Evolutionary conservation across 805 yeast genomes (phyloP).

Genomic region (Candida jianshihensis): DNA sequence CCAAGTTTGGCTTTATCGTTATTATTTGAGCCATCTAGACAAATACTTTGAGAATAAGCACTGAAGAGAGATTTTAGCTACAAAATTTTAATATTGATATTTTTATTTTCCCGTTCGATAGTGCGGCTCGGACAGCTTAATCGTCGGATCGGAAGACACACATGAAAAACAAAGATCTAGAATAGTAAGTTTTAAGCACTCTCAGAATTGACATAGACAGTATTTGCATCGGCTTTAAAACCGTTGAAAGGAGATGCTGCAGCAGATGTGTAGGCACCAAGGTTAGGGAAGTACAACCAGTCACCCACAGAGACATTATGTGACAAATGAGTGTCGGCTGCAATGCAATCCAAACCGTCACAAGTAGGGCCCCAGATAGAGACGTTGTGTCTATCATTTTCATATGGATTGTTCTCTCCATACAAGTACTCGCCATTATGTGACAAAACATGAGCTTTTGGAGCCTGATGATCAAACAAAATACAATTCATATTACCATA

Average conservation of each 20-base stretch:
- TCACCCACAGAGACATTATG: slow-evolving; percentile 74
- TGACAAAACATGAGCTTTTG: slow-evolving; percentile 59
- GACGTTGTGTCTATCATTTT: slow-evolving; percentile 28
- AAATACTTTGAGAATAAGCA: too few species aligned
- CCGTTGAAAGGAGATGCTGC: slow-evolving; percentile 95
- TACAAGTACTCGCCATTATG: slow-evolving; percentile 43
- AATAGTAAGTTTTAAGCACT: background rate
- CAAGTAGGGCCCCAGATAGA: slow-evolving; percentile 99
- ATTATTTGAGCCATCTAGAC: slow-evolving; percentile 5
- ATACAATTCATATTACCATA: slow-evolving; percentile 95
- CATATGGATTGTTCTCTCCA: slow-evolving; percentile 16
- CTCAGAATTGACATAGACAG: slow-evolving; percentile 54
- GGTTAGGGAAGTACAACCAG: slow-evolving; percentile 77
- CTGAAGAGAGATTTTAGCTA: too few species aligned
- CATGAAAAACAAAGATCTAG: too few species aligned
- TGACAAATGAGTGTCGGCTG: slow-evolving; percentile 44
- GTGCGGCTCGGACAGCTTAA: background rate
- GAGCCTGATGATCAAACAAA: slow-evolving; percentile 83
- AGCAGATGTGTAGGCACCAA: slow-evolving; percentile 90
- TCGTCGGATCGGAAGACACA: too few species aligned
- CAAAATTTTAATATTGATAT: too few species aligned
- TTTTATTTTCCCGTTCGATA: background rate
- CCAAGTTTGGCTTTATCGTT: slow-evolving; percentile 27
- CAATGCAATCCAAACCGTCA: slow-evolving; percentile 88
- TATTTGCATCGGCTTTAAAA: slow-evolving; percentile 54